Conservation (phyloP, 1,284 basidiomycete species). For the Pyrrhoderma lamaoense region DNA sequence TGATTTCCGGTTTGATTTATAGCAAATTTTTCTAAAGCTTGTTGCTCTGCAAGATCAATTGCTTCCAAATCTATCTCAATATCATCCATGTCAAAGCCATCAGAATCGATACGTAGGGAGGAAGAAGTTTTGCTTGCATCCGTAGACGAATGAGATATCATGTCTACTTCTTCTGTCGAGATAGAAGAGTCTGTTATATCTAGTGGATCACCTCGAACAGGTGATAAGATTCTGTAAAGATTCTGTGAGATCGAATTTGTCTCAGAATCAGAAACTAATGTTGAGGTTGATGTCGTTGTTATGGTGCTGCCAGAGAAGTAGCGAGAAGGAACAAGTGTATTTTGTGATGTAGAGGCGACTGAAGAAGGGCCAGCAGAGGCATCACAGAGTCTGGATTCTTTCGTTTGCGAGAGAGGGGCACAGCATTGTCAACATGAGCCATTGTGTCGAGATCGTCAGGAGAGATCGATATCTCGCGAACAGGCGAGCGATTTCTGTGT, state of each 20-base stretch:
- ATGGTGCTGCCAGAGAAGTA: slow-evolving; percentile 10
- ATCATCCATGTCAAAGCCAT: slow-evolving; percentile 28
- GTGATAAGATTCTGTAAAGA: slow-evolving; percentile 14
- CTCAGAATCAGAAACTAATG: not conserved
- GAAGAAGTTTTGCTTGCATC: slow-evolving; percentile 21
- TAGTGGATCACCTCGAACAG: slow-evolving; percentile 13
- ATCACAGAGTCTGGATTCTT: not conserved
- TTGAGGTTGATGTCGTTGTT: not conserved
- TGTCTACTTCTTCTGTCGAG: slow-evolving; percentile 21
- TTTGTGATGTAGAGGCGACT: slow-evolving; percentile 1
- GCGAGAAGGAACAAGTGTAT: slow-evolving; percentile 14
- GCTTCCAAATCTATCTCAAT: slow-evolving; percentile 32
- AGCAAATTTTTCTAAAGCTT: slow-evolving; percentile 23
- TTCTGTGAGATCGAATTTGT: slow-evolving; percentile 1
- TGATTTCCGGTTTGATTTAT: not conserved
- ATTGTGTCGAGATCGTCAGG: not conserved
- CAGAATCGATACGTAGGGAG: slow-evolving; percentile 24
- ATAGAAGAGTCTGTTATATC: slow-evolving; percentile 16
- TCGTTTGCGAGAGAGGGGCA: slow-evolving; percentile 6
- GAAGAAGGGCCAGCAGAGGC: slow-evolving; percentile 2
- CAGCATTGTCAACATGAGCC: not conserved
- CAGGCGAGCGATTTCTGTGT: slow-evolving; percentile 19
- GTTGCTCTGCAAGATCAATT: slow-evolving; percentile 27
- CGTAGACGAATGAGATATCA: slow-evolving; percentile 24
- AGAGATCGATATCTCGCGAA: slow-evolving; percentile 21